phyloP scores from a whole-genome alignment of 225 moss, liverwort and hornwort genomes.

The Asterella californica region DNA sequence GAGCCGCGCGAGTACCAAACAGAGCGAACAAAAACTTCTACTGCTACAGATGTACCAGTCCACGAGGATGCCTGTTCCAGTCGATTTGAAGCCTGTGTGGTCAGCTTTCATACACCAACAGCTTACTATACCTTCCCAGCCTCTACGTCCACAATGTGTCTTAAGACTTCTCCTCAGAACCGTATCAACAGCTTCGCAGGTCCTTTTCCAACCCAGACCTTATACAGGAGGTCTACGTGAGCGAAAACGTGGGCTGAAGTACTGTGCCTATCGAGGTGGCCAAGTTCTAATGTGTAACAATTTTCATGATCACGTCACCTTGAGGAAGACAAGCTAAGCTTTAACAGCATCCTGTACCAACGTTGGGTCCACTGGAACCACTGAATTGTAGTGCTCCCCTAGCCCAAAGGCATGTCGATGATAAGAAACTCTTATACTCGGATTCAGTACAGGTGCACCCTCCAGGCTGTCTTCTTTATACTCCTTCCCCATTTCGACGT shows the following conservation, averaged over 20 bases:
- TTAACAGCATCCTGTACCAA: constrained; percentile 22
- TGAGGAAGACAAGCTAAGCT: neutral
- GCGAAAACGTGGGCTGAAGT: neutral
- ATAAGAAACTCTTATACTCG: constrained; percentile 71
- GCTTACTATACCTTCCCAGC: neutral
- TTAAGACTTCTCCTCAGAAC: neutral
- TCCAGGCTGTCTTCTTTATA: constrained; percentile 40
- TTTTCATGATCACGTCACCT: neutral
- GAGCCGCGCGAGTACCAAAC: neutral
- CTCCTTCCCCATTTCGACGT: constrained; percentile 93
- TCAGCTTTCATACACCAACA: neutral
- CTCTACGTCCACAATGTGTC: neutral
- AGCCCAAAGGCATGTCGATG: constrained; percentile 96
- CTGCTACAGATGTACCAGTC: neutral
- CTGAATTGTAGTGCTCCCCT: constrained; percentile 98
- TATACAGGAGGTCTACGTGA: too few relatives aligned
- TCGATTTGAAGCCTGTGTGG: neutral
- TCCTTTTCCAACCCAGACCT: neutral
- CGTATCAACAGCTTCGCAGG: too few relatives aligned
- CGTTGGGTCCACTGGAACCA: constrained; percentile 48
- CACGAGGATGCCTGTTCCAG: neutral
- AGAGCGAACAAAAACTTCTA: neutral
- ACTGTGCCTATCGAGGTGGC: neutral
- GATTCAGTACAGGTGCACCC: constrained; percentile 18
- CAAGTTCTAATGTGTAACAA: neutral